Percentiles rank a stretch among this genome's conserved stretches.
Conservation (phyloP, 169 alveolate species). For the Plasmodium coatneyi region DNA sequence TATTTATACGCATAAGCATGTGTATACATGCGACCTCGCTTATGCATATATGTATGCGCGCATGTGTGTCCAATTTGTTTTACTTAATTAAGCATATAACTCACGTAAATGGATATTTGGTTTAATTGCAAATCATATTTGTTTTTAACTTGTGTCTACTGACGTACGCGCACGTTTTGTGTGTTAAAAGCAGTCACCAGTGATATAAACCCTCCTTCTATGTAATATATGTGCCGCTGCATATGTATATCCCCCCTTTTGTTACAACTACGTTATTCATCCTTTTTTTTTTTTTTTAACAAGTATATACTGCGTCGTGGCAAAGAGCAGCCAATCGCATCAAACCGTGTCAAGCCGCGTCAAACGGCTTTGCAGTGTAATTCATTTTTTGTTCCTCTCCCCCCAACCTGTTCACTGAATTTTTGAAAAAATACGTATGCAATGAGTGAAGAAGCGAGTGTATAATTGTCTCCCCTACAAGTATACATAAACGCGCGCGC, state of each 20-base stretch:
- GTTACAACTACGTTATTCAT: neutral
- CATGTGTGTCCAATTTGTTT: neutral
- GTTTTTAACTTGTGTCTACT: constrained; percentile 15
- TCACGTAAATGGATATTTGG: constrained; percentile 10
- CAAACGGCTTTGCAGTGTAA: neutral
- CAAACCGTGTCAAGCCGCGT: too few relatives aligned
- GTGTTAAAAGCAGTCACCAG: constrained; percentile 16
- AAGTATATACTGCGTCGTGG: neutral
- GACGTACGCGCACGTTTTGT: neutral
- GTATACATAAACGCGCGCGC: neutral
- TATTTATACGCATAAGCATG: neutral
- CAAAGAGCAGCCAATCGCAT: neutral
- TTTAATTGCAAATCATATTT: constrained; percentile 21
- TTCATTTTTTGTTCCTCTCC: neutral
- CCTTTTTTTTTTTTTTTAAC: neutral
- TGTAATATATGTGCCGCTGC: neutral
- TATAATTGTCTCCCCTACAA: neutral
- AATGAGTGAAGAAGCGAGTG: neutral
- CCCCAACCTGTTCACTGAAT: neutral
- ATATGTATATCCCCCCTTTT: neutral
- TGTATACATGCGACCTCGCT: neutral
- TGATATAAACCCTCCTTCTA: neutral
- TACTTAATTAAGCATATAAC: constrained; percentile 2
- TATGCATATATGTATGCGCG: neutral
- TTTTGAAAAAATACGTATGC: neutral